Evolutionary conservation across 2,329 filamentous ascomycete species (phyloP), one percentile per base, ranked within the genome.

Genomic region (Coleophoma eucalyptorum): DNA sequence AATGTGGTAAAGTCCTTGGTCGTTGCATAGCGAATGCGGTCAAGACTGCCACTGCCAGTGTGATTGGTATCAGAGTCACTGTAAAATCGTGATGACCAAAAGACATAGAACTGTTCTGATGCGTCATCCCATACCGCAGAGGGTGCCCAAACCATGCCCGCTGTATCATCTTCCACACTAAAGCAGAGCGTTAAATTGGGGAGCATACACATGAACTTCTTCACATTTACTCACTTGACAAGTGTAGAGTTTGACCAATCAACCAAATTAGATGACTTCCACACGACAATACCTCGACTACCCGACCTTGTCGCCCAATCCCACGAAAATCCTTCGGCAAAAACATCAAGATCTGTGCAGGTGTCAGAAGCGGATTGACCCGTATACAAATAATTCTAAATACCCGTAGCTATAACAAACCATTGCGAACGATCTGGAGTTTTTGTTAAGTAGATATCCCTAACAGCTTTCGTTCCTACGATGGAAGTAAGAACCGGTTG

Each of bases 141-240:
- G n/a, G 40, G 40, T 43, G 40, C 40, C 40, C 40, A 43, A 19
- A 43, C n/a, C 40, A 43, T 43, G n/a, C 40, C 40, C 19, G 40
- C 40, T 21, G 40, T 43, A 16, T n/a, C 19, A 13, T 43, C 40
- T 13, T 43, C 40, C 6, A 43, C 19, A 21, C 40, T 43, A 19
- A 5, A 5, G 19, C 13, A 18, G 16, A 15, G 13, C 4, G 35
- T 38, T 38, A 38, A 11, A 43, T 43, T 19, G 40, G 10, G n/a
- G 20, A 43, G 12, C n/a, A 11, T 16, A 18, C 7, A 43, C 18
- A 38, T 12, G 40, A 18, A 43, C 8, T 11, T 21, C 40, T 13
- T 13, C 15, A 16, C 1, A 43, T 13, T 7, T 13, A 43, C 40
- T 4, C 7, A 43, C 40, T 6, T 43, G 20, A 21, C 40, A 7